Base-by-base conservation (phyloP, 2,329 filamentous ascomycete species). In the Diaporthe helianthi region DNA sequence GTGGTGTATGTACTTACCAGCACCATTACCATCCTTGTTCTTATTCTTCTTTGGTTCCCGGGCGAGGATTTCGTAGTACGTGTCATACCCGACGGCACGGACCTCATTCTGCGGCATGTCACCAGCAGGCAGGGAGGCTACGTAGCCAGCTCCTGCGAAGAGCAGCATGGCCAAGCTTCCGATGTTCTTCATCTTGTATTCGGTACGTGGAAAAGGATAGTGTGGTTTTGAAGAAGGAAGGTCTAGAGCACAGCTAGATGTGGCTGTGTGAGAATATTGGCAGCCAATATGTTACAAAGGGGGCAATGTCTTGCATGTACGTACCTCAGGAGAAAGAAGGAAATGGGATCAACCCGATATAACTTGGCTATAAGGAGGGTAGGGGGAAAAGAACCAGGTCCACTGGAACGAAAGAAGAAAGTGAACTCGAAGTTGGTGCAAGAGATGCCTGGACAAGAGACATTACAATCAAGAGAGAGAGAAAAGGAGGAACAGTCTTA, bases 171-270 rank as follows among this genome's bases (percentile, higher is more conserved):
- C 69, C 72, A 80, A 76, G 70, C 78, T 74, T 72, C 76, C 76
- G 72, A 80, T 75, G 74, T 78, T 79, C 77, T 81, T 82, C 80
- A 81, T 82, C 69, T 73, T 80, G 78, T n/a, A n/a, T n/a, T 73
- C 71, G 67, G 71, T 69, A 5, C 33, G 58, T 61, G 41, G 12
- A 33, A 46, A 61, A 61, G 58, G 58, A 61, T 47, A 33, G 58
- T 24, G 55, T 53, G 49, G 31, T 55, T 46, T 36, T 38, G 36
- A 49, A 46, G 41, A 55, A 53, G 49, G 51, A 61, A 52, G 29
- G 19, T 24, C 46, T 15, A 60, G 69, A 71, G 69, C 69, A 49
- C 69, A 71, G 69, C 69, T 71, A 44, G 13, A 12, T 15, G 58
- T 31, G 19, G 22, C 26, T 10, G 29, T 47, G 64, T 67, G 22